Percentiles rank a stretch among this genome's conserved stretches.
Evolutionary conservation across 345 rosid species (phyloP).

Genomic region (Populus alba): DNA sequence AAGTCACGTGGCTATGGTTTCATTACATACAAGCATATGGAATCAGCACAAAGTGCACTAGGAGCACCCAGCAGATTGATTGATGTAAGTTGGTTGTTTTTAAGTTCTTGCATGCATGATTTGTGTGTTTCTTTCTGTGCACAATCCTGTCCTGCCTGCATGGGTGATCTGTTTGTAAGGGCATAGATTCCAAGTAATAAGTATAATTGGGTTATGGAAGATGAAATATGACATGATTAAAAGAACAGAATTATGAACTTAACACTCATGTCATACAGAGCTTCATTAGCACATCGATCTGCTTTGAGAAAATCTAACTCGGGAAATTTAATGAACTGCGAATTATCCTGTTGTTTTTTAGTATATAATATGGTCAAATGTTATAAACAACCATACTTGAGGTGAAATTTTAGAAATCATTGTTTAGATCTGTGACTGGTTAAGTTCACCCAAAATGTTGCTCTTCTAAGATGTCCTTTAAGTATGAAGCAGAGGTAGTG

Average conservation of each 20-base stretch:
- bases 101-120: slow-evolving; percentile 14
- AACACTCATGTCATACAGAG: background rate
- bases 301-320: background rate
- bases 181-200: background rate
- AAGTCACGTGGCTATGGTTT: slow-evolving; percentile 80
- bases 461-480: background rate
- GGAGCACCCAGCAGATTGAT: slow-evolving; percentile 60
- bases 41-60: slow-evolving; percentile 58
- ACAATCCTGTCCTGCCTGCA: background rate
- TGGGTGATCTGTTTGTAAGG: background rate
- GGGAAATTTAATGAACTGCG: no score
- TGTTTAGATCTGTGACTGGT: background rate
- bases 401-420: background rate
- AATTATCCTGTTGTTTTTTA: background rate
- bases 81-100: slow-evolving; percentile 42
- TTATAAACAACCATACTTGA: no score
- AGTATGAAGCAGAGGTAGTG: background rate
- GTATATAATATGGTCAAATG: background rate
- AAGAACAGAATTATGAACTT: background rate
- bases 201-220: background rate
- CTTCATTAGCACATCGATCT: background rate
- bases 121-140: background rate
- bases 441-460: background rate
- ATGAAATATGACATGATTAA: background rate
- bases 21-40: slow-evolving; percentile 64